A percentile compares a stretch with the other conserved stretches of the same genome.
phyloP scores from a whole-genome alignment of 2,329 filamentous ascomycete genomes.

The Alternaria gansuensis region DNA sequence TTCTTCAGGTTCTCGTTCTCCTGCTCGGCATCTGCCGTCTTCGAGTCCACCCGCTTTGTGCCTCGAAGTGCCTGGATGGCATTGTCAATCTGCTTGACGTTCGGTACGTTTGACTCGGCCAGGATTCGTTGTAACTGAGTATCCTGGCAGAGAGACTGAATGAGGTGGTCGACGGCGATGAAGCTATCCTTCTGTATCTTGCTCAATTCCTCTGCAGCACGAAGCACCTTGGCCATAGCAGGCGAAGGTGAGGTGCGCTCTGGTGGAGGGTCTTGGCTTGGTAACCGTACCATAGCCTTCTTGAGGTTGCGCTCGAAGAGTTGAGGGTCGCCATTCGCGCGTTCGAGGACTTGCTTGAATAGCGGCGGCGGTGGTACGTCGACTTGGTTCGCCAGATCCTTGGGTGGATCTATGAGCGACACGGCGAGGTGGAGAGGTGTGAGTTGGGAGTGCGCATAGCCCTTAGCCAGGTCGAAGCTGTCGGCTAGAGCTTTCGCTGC shows the following conservation, averaged over 20 bases:
- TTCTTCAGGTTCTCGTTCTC: constrained; percentile 97
- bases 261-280: constrained; percentile 93
- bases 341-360: constrained; percentile 93
- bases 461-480: constrained; percentile 84
- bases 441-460: constrained; percentile 91
- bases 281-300: constrained; percentile 87
- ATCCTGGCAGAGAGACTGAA: constrained; percentile 85
- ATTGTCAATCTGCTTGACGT: constrained; percentile 86
- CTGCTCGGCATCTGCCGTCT: constrained; percentile 90
- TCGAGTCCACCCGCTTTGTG: constrained; percentile 92
- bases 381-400: constrained; percentile 74
- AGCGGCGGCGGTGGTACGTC: constrained; percentile 73
- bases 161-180: constrained; percentile 94
- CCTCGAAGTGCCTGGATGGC: constrained; percentile 93
- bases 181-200: constrained; percentile 98
- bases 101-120: constrained; percentile 88
- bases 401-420: constrained; percentile 77
- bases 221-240: constrained; percentile 80
- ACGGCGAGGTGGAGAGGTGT: constrained; percentile 89
- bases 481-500: constrained; percentile 90
- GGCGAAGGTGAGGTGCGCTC: constrained; percentile 86
- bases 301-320: constrained; percentile 88
- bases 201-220: constrained; percentile 86
- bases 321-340: constrained; percentile 91
- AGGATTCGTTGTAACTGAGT: constrained; percentile 74